A percentile compares a stretch with the other conserved stretches of the same genome.
phyloP scores from a whole-genome alignment of 805 yeast genomes.

The Ogataea pilisensis region DNA sequence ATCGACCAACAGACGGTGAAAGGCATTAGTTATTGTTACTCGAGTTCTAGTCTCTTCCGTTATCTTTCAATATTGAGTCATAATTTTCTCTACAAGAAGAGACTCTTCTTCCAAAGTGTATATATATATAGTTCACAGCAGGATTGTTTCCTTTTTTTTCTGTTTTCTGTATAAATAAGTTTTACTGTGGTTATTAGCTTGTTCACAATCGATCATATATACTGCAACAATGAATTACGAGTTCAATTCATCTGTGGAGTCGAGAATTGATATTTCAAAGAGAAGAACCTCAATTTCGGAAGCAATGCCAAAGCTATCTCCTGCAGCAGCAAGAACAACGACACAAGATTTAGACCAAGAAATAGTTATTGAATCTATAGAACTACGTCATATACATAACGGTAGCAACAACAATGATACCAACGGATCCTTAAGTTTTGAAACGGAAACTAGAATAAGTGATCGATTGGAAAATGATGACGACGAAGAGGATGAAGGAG shows the following conservation, averaged over 20 bases:
- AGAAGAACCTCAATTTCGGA: background rate
- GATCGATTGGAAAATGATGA: constrained; percentile 1
- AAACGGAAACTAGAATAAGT: too few species aligned
- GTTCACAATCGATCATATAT: too few species aligned
- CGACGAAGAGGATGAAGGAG: constrained; percentile 18
- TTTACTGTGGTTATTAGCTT: too few species aligned
- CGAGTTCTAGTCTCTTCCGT: too few species aligned
- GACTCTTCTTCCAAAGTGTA: too few species aligned
- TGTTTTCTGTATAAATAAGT: too few species aligned
- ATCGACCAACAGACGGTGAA: too few species aligned
- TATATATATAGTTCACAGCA: too few species aligned
- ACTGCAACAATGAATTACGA: background rate
- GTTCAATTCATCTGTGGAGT: background rate
- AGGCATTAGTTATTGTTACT: too few species aligned
- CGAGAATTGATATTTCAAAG: background rate
- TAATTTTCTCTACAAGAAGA: too few species aligned
- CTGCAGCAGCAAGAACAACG: background rate
- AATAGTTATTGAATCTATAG: background rate
- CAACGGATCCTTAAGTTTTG: background rate
- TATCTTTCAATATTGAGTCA: too few species aligned
- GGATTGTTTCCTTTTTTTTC: too few species aligned
- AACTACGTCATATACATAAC: background rate
- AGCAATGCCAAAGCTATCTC: background rate
- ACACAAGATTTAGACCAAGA: background rate
- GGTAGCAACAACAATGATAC: background rate